Percentiles rank a stretch among this genome's conserved stretches.
Evolutionary conservation across 257 asterid genomes (phyloP).

Genomic region (Cinchona pubescens): DNA sequence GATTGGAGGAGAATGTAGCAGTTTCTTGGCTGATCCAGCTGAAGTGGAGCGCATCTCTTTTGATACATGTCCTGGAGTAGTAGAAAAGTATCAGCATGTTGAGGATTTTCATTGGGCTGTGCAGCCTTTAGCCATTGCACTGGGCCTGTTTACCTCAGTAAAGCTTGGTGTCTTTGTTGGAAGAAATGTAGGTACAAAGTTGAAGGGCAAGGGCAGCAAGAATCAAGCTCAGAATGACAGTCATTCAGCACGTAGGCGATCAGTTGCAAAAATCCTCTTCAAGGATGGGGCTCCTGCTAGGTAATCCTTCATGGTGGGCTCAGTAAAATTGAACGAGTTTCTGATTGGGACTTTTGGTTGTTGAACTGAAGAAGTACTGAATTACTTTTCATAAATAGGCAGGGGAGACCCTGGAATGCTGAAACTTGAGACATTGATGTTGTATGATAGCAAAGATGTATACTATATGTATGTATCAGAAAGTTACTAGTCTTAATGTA

Average conservation of each 20-base stretch:
- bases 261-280: conserved; percentile 30
- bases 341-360: neutral
- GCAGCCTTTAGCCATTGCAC: conserved; percentile 42
- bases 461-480: neutral
- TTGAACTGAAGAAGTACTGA: neutral
- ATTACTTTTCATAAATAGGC: neutral
- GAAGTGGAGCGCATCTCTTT: conserved; percentile 54
- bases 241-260: conserved; percentile 20
- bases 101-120: conserved; percentile 72
- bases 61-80: conserved; percentile 46
- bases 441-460: neutral
- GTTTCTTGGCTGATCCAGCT: conserved; percentile 55
- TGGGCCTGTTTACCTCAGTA: conserved; percentile 34
- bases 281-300: conserved; percentile 22
- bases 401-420: neutral
- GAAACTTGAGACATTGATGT: neutral
- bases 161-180: conserved; percentile 47
- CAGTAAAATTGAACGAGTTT: neutral
- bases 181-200: conserved; percentile 21
- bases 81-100: conserved; percentile 53
- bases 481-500: neutral
- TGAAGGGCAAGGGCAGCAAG: conserved; percentile 6
- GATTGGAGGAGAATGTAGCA: conserved; percentile 25
- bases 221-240: conserved; percentile 12
- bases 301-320: neutral